Base-by-base conservation (phyloP, 106 monocot genomes). In the Dendrobium catenatum region DNA sequence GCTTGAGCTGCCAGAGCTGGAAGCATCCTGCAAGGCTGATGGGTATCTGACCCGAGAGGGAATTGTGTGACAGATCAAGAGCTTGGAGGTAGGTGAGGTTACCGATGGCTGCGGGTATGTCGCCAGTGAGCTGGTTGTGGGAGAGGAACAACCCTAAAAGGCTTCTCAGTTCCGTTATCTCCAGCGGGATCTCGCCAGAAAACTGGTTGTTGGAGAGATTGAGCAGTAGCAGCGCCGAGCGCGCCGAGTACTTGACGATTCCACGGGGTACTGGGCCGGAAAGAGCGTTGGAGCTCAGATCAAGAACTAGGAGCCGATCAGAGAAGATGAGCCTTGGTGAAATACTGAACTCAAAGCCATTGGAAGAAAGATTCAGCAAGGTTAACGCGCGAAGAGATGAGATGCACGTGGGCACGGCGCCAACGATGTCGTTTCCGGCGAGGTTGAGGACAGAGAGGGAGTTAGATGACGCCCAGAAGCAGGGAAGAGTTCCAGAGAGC, bases 271-370 rank as follows among this genome's bases (percentile, higher is more conserved):
- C 83, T 29, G 86, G 81, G 24, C 98, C 98, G 4, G 92, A 82
- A 72, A 98, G 78, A 11, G 7, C 20, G 78, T 98, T 98, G 19
- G 87, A 86, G 83, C 92, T 95, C 33, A 98, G 80, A 83, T 98
- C 94, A 17, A 98, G 93, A 26, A 83, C 84, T 4, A 79, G 42
- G 79, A 98, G 90, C 73, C 77, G 82, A 15, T 83, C 83, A 31
- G 98, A 95, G 87, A 98, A 98, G 54, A 86, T 85, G 72, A 98
- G 85, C 54, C 98, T 68, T 9, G 98, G 94, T 22, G 94, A 93
- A 77, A 98, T 84, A 20, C 83, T 68, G 82, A 88, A 94, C 33
- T 83, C 80, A 1, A 98, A 72, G n/a, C 68, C 85, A 19, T 98
- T 98, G 24, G 84, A 80, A 13, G 94, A 98, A n/a, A 98, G 84